Evolutionary conservation across 805 yeast genomes (phyloP).

Genomic region (Saturnispora silvae): DNA sequence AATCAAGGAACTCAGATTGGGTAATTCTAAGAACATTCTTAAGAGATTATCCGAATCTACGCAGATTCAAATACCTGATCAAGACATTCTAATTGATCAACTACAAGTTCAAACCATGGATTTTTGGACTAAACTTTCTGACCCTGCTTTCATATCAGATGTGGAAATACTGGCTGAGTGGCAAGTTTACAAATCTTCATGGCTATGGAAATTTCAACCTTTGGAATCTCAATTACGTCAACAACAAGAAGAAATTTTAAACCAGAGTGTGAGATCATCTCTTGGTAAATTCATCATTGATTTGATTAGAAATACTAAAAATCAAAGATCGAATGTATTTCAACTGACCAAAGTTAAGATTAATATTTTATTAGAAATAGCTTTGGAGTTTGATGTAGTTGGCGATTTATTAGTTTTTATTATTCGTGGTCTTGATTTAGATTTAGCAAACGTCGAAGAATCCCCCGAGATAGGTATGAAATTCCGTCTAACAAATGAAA

Average conservation of each 20-base stretch:
- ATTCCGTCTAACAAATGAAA: constrained; percentile 5
- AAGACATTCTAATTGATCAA: background rate
- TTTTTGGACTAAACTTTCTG: constrained; percentile 4
- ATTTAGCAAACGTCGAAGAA: too few species aligned
- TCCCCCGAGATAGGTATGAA: too few species aligned
- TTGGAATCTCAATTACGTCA: too few species aligned
- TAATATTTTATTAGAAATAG: background rate
- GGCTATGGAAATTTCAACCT: constrained; percentile 6
- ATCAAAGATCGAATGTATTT: background rate
- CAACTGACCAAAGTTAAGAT: background rate
- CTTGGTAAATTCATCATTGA: background rate
- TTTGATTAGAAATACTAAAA: background rate
- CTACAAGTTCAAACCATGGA: background rate
- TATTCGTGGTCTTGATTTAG: constrained; percentile 9
- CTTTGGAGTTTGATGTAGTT: constrained; percentile 3
- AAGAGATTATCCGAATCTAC: constrained; percentile 22
- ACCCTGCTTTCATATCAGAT: too few species aligned
- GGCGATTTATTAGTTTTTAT: constrained; percentile 1
- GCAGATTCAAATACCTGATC: constrained; percentile 8
- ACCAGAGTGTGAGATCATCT: too few species aligned
- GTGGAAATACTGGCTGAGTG: too few species aligned
- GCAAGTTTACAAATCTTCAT: constrained; percentile 1
- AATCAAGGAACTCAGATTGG: constrained; percentile 40
- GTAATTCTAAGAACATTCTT: constrained; percentile 26
- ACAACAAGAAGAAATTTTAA: too few species aligned